Percentiles rank a stretch among this genome's conserved stretches.
phyloP scores from a whole-genome alignment of 805 yeast genomes.

The Yarrowia osloensis region DNA sequence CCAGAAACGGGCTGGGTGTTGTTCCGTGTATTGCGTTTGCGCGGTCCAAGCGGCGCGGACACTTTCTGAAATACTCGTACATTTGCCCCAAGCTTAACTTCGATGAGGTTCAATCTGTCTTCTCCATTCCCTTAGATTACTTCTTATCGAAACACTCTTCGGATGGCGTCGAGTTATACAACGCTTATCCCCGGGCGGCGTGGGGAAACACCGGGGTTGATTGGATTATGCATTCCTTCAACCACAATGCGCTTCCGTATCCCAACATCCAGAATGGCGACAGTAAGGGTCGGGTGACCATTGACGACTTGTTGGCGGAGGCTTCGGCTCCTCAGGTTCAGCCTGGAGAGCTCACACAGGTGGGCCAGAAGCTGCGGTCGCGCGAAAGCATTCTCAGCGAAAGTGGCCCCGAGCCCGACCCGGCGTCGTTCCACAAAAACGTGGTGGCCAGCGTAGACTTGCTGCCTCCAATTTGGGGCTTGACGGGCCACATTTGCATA shows the following conservation, averaged over 20 bases:
- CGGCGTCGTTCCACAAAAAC: background rate
- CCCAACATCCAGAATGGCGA: conserved; percentile 1
- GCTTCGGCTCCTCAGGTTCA: conserved; percentile 7
- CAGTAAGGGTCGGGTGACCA: conserved; percentile 1
- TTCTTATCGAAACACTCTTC: conserved; percentile 3
- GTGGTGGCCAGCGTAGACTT: background rate
- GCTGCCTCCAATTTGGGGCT: conserved; percentile 44
- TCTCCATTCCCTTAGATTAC: conserved; percentile 23
- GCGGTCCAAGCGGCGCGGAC: background rate
- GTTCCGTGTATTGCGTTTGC: conserved; percentile 62
- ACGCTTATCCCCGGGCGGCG: background rate
- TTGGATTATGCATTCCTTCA: conserved; percentile 28
- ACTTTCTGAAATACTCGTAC: conserved; percentile 25
- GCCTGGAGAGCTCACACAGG: conserved; percentile 11
- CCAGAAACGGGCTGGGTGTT: conserved; percentile 74
- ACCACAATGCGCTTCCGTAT: conserved; percentile 14
- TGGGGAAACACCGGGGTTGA: conserved; percentile 23
- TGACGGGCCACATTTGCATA: conserved; percentile 47
- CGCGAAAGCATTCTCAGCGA: background rate
- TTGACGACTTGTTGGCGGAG: conserved; percentile 4
- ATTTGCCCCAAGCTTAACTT: conserved; percentile 31
- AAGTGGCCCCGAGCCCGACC: conserved; percentile 16
- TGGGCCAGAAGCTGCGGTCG: background rate
- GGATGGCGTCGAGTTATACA: conserved; percentile 2
- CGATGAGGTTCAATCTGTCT: conserved; percentile 34